A percentile compares a stretch with the other conserved stretches of the same genome.
Conservation (phyloP, 2,329 filamentous ascomycete genomes). For the Mycosphaerella sp. region DNA sequence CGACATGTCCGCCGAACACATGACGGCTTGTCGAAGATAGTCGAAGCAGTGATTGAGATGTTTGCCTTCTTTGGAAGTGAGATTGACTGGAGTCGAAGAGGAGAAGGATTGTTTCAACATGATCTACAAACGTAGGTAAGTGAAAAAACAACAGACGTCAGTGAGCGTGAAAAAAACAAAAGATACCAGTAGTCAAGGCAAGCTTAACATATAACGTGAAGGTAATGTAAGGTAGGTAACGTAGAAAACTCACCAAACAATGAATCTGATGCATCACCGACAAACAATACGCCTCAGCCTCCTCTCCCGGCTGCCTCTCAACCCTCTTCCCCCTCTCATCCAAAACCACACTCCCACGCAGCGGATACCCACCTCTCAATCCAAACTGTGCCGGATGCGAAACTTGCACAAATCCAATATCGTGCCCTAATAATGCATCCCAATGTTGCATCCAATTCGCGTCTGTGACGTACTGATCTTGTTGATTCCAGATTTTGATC, state of each 20-base stretch:
- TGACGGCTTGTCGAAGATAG: constrained; percentile 5
- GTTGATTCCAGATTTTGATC: constrained; percentile 2
- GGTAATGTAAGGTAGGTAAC: no score
- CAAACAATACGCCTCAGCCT: constrained; percentile 3
- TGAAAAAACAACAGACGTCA: no score
- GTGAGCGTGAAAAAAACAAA: no score
- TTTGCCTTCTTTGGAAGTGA: background rate
- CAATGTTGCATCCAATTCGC: constrained; percentile 1
- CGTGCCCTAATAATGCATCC: background rate
- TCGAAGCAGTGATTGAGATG: constrained; percentile 8
- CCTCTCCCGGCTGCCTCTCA: background rate
- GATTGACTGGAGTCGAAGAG: background rate
- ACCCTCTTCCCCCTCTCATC: no score
- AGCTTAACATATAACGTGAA: no score
- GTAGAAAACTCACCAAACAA: background rate
- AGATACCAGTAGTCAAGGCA: no score
- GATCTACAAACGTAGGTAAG: background rate
- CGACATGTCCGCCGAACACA: constrained; percentile 7
- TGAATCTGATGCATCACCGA: constrained; percentile 10
- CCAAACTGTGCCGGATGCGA: constrained; percentile 1
- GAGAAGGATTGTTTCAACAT: background rate
- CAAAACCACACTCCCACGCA: background rate
- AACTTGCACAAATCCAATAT: constrained; percentile 7
- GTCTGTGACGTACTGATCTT: background rate
- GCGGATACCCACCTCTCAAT: constrained; percentile 1